Conservation (phyloP, 805 yeast genomes). For the Hanseniaspora mollemarum region DNA sequence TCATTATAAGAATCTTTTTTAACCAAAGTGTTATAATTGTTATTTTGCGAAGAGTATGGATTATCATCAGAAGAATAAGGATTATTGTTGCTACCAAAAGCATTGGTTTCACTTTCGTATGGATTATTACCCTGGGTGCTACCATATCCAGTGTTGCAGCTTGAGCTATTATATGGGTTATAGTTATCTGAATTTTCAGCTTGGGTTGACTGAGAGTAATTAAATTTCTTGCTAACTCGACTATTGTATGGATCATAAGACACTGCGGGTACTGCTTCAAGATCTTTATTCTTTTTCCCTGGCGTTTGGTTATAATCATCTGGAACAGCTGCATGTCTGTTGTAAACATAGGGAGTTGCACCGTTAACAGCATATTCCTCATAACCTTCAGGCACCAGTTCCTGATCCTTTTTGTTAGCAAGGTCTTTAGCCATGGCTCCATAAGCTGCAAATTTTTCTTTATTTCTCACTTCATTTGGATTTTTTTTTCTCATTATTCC, state of each 20-base stretch:
- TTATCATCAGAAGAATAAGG: not conserved
- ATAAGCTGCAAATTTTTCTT: conserved; percentile 40
- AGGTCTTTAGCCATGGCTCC: conserved; percentile 36
- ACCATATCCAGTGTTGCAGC: not conserved
- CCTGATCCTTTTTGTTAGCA: conserved; percentile 27
- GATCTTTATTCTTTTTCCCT: not conserved
- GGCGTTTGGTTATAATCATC: conserved; percentile 8
- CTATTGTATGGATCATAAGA: conserved; percentile 7
- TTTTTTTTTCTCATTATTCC: conserved; percentile 34
- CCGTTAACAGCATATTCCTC: conserved; percentile 24
- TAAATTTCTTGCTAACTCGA: not conserved
- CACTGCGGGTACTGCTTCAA: not conserved
- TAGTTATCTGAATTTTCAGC: not conserved
- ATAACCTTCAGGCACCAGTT: conserved; percentile 35
- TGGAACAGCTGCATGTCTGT: conserved; percentile 18
- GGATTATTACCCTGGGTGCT: not conserved
- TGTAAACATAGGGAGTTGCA: conserved; percentile 17
- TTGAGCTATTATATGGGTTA: conserved; percentile 7
- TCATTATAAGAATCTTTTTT: not conserved
- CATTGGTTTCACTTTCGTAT: too few species aligned
- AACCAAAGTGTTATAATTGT: not conserved
- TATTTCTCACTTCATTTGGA: conserved; percentile 27
- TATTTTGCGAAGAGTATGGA: not conserved
- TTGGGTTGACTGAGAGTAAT: not conserved
- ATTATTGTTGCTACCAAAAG: too few species aligned